Evolutionary conservation across 2,329 filamentous ascomycete genomes (phyloP), one percentile per base, ranked within the genome.

Genomic region (Paracoccidioides brasiliensis): DNA sequence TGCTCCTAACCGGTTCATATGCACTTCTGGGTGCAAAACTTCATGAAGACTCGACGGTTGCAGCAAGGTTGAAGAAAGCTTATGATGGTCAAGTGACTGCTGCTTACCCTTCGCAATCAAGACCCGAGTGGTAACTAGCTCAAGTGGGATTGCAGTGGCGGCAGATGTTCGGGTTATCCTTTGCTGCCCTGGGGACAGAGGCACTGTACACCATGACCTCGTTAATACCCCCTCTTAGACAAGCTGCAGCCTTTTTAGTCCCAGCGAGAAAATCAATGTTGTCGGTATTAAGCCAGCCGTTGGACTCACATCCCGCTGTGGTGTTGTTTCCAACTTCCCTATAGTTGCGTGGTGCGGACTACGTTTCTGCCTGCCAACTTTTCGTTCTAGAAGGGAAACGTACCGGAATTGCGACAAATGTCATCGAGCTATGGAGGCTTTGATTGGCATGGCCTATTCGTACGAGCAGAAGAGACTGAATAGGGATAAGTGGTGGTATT

Each of bases 211-310:
- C 30, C 12, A 5, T 43, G 50, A 32, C 2, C 6, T 42, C 10
- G 38, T 30, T 38, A 45, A 53, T 55, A 37, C 50, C 6, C 35
- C 7, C 37, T 48, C 28, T 12, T 40, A 56, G 60, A 53, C 28
- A 15, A 42, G 32, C 10, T 35, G 53, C 44, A 54, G 53, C 53
- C 40, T 54, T 22, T 32, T 49, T 33, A 41, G 53, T 14, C 43
- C 44, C 3, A 30, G 22, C 28, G 62, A 69, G 44, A 63, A 70
- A 4, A 85, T 80, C 69, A 84, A 83, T 56, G 65, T 86, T 1
- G 83, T 85, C 0, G 84, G 81, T 1, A 82, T 88, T 65, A 84
- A 83, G 64, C 81, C 83, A 0, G 84, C 82, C 0, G 80, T 85
- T 1, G 84, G 83, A 0, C 71, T 86, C 3, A 85, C 79, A 0